Percentiles rank a stretch among this genome's conserved stretches.
phyloP scores from a whole-genome alignment of 768 basidiomycete genomes.

The Galerina marginata region DNA sequence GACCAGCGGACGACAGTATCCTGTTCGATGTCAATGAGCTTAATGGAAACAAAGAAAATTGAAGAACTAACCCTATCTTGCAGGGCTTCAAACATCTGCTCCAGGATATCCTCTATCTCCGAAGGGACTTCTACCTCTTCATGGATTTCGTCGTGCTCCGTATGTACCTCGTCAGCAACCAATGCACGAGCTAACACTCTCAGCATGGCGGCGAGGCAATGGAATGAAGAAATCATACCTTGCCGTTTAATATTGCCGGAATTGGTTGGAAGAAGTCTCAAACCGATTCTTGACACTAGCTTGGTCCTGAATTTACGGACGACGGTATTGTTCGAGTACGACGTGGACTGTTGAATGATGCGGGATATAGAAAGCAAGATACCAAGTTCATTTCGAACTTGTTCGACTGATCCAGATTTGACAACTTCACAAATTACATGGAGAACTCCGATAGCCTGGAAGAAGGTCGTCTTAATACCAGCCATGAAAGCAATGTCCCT shows the following conservation, averaged over 20 bases:
- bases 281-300: slow-evolving; percentile 65
- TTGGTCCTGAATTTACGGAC: slow-evolving; percentile 75
- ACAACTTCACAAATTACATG: slow-evolving; percentile 73
- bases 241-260: slow-evolving; percentile 39
- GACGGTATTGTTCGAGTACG: slow-evolving; percentile 61
- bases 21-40: slow-evolving; percentile 43
- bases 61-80: slow-evolving; percentile 74
- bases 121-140: slow-evolving; percentile 68
- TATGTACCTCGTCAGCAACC: slow-evolving; percentile 26
- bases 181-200: slow-evolving; percentile 36
- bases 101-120: slow-evolving; percentile 75
- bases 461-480: slow-evolving; percentile 1
- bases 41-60: slow-evolving; percentile 4
- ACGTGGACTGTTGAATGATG: slow-evolving; percentile 43
- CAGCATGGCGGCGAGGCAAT: neutral
- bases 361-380: slow-evolving; percentile 51
- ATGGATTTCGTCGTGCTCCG: slow-evolving; percentile 8
- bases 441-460: slow-evolving; percentile 69
- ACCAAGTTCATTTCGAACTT: slow-evolving; percentile 49
- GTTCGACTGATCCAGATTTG: slow-evolving; percentile 64
- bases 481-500: slow-evolving; percentile 6
- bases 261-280: slow-evolving; percentile 63
- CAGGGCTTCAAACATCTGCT: slow-evolving; percentile 71
- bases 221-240: slow-evolving; percentile 24
- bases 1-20: slow-evolving; percentile 96